Evolutionary conservation across 2,329 filamentous ascomycete genomes (phyloP).

Genomic region (Beauveria caledonica): DNA sequence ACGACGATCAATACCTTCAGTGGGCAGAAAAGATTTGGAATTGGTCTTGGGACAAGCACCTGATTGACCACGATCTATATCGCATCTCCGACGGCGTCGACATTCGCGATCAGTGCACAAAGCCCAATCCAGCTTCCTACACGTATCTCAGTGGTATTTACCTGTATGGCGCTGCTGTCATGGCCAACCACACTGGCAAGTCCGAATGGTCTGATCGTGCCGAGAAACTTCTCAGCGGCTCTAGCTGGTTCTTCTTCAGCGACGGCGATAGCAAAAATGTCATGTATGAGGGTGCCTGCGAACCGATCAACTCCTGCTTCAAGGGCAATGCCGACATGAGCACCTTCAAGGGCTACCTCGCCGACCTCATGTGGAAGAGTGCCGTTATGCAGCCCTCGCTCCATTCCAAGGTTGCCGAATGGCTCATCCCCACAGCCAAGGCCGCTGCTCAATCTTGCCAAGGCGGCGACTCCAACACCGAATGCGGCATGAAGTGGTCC

Average conservation of each 20-base stretch:
- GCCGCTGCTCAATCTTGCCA: slow-evolving; percentile 51
- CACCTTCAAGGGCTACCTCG: slow-evolving; percentile 60
- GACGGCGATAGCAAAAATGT: slow-evolving; percentile 45
- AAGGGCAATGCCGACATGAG: slow-evolving; percentile 48
- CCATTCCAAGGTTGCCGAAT: slow-evolving; percentile 33
- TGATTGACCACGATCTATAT: slow-evolving; percentile 45
- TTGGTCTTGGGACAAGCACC: slow-evolving; percentile 49
- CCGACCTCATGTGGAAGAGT: slow-evolving; percentile 55
- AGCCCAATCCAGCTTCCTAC: slow-evolving; percentile 48
- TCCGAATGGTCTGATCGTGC: slow-evolving; percentile 46
- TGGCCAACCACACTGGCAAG: slow-evolving; percentile 53
- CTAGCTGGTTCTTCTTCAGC: slow-evolving; percentile 46
- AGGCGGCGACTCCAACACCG: slow-evolving; percentile 41
- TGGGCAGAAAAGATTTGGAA: slow-evolving; percentile 63
- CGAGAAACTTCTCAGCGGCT: slow-evolving; percentile 41
- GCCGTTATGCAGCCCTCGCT: slow-evolving; percentile 49
- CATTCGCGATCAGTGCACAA: slow-evolving; percentile 43
- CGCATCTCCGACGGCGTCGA: slow-evolving; percentile 57
- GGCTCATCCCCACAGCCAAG: slow-evolving; percentile 42
- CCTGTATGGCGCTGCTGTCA: slow-evolving; percentile 54
- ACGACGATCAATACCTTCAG: slow-evolving; percentile 55
- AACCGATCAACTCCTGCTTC: slow-evolving; percentile 43
- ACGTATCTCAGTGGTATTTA: slow-evolving; percentile 59
- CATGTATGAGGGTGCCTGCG: slow-evolving; percentile 62
- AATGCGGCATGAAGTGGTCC: slow-evolving; percentile 59